A percentile compares a stretch with the other conserved stretches of the same genome.
These are phyloP conservation scores for Pseudocercospora fuligena DNA, from an alignment of 2,329 filamentous ascomycete genomes.

Conservation along the genomic window DNA sequence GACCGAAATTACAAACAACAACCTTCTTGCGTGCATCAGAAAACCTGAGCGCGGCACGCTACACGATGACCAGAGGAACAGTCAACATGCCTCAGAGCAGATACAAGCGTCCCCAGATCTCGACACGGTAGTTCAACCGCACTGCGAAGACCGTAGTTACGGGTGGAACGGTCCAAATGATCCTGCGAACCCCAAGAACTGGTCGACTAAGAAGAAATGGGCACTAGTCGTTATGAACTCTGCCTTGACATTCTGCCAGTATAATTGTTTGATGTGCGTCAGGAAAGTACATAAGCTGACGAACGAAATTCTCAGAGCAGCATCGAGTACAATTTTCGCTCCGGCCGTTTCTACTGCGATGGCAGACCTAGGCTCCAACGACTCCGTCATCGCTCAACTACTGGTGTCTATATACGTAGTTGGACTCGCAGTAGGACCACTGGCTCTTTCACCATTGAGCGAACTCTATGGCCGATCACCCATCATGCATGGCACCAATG, in stretches of 20 bases:
- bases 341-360: not conserved
- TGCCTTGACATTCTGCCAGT: slow-evolving; percentile 8
- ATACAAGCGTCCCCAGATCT: too few species aligned
- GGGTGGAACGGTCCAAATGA: slow-evolving; percentile 49
- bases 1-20: too few species aligned
- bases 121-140: too few species aligned
- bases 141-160: not conserved
- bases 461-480: slow-evolving; percentile 30
- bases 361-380: not conserved
- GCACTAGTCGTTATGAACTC: not conserved
- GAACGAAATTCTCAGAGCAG: not conserved
- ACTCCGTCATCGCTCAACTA: slow-evolving; percentile 3
- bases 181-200: slow-evolving; percentile 51
- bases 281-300: too few species aligned
- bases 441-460: slow-evolving; percentile 26
- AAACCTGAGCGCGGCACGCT: too few species aligned
- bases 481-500: slow-evolving; percentile 38
- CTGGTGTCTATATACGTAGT: slow-evolving; percentile 52
- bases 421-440: slow-evolving; percentile 46
- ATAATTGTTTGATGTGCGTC: not conserved
- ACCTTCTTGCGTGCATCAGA: too few species aligned
- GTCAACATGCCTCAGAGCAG: not conserved
- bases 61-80: too few species aligned
- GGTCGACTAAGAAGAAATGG: slow-evolving; percentile 32
- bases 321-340: slow-evolving; percentile 11